A percentile compares a stretch with the other conserved stretches of the same genome.
phyloP scores from a whole-genome alignment of 1,139 yeast species.

The Petasospora fabianii region DNA sequence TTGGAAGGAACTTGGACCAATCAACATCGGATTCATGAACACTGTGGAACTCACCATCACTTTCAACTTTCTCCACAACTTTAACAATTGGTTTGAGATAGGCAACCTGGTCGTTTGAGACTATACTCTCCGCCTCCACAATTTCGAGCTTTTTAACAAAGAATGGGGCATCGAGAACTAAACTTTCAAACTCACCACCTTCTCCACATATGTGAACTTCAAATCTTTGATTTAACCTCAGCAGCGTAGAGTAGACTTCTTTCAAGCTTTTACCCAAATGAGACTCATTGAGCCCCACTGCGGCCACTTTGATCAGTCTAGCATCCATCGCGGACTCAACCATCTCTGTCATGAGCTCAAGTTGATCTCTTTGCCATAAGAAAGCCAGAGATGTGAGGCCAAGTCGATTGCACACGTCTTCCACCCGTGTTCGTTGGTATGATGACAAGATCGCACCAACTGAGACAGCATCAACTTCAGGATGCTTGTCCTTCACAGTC shows the following conservation, averaged over 20 bases:
- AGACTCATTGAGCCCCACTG: constrained; percentile 64
- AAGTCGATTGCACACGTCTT: constrained; percentile 76
- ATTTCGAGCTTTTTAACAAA: constrained; percentile 57
- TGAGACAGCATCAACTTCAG: constrained; percentile 78
- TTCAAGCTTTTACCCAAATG: constrained; percentile 69
- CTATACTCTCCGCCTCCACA: constrained; percentile 36
- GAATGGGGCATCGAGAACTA: constrained; percentile 86
- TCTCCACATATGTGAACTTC: constrained; percentile 96
- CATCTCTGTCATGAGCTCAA: constrained; percentile 79
- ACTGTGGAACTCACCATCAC: constrained; percentile 23
- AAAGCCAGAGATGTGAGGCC: constrained; percentile 68
- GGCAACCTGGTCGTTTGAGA: constrained; percentile 59
- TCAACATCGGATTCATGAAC: constrained; percentile 20
- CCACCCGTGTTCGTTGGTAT: constrained; percentile 91
- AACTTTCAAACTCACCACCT: constrained; percentile 95
- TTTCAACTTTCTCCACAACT: constrained; percentile 34
- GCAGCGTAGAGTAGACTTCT: constrained; percentile 57
- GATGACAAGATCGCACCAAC: constrained; percentile 95
- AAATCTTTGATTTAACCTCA: constrained; percentile 55
- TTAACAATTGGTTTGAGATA: constrained; percentile 47
- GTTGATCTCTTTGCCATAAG: constrained; percentile 87
- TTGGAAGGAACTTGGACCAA: constrained; percentile 31
- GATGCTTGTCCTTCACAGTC: constrained; percentile 48
- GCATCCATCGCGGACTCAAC: constrained; percentile 73
- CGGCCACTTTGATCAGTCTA: constrained; percentile 86